Percentiles rank a stretch among this genome's conserved stretches.
phyloP scores from a whole-genome alignment of 345 rosid genomes.

The Sonneratia alba region DNA sequence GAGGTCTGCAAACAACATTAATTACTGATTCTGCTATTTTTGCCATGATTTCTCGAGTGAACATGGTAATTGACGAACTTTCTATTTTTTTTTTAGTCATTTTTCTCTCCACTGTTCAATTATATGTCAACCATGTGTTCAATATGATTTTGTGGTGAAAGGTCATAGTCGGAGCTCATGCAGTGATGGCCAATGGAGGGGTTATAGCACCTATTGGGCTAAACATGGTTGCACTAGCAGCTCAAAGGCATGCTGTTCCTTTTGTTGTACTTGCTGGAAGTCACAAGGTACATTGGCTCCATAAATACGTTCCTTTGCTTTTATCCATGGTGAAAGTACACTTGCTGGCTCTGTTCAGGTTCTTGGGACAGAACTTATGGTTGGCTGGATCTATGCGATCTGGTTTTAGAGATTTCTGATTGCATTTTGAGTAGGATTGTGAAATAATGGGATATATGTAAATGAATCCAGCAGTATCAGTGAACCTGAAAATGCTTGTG shows the following conservation, averaged over 20 bases:
- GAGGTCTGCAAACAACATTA: constrained; percentile 89
- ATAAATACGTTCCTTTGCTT: not conserved
- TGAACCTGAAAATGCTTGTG: not conserved
- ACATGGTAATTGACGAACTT: constrained; percentile 45
- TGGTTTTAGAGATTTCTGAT: no score
- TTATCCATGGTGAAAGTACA: not conserved
- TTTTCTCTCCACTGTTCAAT: constrained; percentile 9
- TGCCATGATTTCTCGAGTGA: constrained; percentile 96
- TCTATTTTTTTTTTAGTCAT: not conserved
- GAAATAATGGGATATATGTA: no score
- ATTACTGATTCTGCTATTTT: constrained; percentile 96
- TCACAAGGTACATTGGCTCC: constrained; percentile 62
- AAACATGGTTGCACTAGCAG: constrained; percentile 98
- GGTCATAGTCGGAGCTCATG: constrained; percentile 99
- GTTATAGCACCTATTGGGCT: constrained; percentile 95
- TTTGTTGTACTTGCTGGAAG: constrained; percentile 95
- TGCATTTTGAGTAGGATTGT: no score
- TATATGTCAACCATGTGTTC: not conserved
- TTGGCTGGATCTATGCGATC: no score
- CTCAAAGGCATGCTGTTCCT: constrained; percentile 94
- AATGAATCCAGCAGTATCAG: not conserved
- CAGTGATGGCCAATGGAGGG: constrained; percentile 97
- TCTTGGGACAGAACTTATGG: no score
- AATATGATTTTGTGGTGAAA: constrained; percentile 20
- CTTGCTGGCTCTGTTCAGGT: not conserved